Percentiles rank a stretch among this genome's conserved stretches.
Evolutionary conservation across 2,329 filamentous ascomycete genomes (phyloP).

Genomic region (Phyllosticta ampelicida): DNA sequence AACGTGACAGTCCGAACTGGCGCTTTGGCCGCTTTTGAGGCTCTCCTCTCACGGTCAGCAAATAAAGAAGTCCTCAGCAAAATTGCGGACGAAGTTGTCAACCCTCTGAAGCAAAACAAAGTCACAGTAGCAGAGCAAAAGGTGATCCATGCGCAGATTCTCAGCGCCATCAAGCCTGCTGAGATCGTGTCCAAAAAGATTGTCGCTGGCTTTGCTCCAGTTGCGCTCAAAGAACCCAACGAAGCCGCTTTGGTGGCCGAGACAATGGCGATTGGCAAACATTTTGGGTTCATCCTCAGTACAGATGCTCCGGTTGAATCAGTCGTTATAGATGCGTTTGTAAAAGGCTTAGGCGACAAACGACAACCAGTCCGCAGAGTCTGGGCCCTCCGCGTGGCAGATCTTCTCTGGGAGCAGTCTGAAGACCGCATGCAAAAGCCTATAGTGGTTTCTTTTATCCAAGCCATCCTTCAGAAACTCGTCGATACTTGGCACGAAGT

Average conservation of each 20-base stretch:
- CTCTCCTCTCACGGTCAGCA: conserved; percentile 51
- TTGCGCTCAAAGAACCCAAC: conserved; percentile 77
- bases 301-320: conserved; percentile 53
- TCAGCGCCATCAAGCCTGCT: conserved; percentile 54
- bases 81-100: conserved; percentile 66
- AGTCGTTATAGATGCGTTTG: conserved; percentile 56
- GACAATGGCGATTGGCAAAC: conserved; percentile 57
- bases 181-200: conserved; percentile 55
- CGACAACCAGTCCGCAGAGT: conserved; percentile 63
- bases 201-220: conserved; percentile 52
- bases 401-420: conserved; percentile 53
- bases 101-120: conserved; percentile 73
- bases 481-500: conserved; percentile 68
- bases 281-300: conserved; percentile 52
- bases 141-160: conserved; percentile 69
- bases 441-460: conserved; percentile 36
- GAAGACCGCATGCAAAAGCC: conserved; percentile 38
- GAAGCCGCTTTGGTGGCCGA: conserved; percentile 71
- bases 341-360: conserved; percentile 80
- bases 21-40: conserved; percentile 62
- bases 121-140: conserved; percentile 77
- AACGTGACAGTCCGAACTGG: conserved; percentile 68
- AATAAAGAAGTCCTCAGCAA: conserved; percentile 52
- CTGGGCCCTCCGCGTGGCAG: conserved; percentile 68
- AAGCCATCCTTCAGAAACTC: conserved; percentile 44